phyloP scores from a whole-genome alignment of 2,329 filamentous ascomycete genomes.

The Penicillium sclerotigenum region DNA sequence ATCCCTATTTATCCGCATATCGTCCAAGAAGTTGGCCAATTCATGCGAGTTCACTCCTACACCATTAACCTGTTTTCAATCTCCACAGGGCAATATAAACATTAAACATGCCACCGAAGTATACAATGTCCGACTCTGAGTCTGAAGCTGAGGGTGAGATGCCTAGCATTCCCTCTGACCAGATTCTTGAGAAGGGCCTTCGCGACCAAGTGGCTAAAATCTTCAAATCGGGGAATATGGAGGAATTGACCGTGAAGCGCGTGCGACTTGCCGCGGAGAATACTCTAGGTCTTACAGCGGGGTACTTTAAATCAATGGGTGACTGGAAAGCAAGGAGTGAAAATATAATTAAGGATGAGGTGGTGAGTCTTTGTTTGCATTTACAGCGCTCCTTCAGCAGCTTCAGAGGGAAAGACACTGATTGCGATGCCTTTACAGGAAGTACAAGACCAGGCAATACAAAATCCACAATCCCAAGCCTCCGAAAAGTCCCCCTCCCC shows the following conservation, averaged over 20 bases:
- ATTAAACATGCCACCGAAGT: constrained; percentile 34
- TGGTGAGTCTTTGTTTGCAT: constrained; percentile 38
- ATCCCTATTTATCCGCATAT: not conserved
- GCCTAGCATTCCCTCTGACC: constrained; percentile 30
- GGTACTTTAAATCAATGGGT: constrained; percentile 54
- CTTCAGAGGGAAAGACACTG: constrained; percentile 3
- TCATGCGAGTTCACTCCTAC: not conserved
- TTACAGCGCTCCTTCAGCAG: not conserved
- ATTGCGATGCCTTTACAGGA: constrained; percentile 25
- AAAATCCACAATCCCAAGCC: constrained; percentile 11
- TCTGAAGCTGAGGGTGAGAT: constrained; percentile 21
- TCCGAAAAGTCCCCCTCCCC: constrained; percentile 15
- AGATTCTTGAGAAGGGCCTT: constrained; percentile 37
- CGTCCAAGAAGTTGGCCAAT: fast-evolving
- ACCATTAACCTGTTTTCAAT: not conserved
- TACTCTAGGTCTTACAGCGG: constrained; percentile 50
- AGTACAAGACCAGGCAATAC: constrained; percentile 28
- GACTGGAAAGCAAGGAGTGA: constrained; percentile 57
- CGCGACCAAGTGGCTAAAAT: constrained; percentile 39
- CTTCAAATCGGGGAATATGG: constrained; percentile 40
- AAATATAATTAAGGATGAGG: constrained; percentile 52
- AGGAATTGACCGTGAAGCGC: constrained; percentile 57
- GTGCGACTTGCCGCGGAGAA: constrained; percentile 54
- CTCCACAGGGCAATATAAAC: not conserved
- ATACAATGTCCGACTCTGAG: constrained; percentile 32